These are phyloP conservation scores for Chaetomium sp. DNA, from an alignment of 2,329 filamentous ascomycete genomes.

Conservation along the genomic window DNA sequence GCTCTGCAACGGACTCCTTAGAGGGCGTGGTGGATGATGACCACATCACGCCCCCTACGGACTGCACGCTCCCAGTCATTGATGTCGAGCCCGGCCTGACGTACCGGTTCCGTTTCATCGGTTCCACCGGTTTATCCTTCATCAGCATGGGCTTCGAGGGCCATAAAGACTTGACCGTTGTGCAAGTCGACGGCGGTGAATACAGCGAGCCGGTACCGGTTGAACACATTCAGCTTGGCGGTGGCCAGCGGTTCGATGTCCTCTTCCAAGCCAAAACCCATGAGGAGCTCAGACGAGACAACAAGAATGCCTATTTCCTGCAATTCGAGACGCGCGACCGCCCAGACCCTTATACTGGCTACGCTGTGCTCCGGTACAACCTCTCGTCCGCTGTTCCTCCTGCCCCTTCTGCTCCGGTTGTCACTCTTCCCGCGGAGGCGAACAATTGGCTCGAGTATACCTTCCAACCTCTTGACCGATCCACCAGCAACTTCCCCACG, in stretches of 20 bases:
- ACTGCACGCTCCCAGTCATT: slow-evolving; percentile 45
- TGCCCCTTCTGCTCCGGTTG: slow-evolving; percentile 26
- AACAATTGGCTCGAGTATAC: slow-evolving; percentile 41
- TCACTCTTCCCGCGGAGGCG: slow-evolving; percentile 31
- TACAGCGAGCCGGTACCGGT: slow-evolving; percentile 45
- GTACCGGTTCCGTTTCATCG: slow-evolving; percentile 57
- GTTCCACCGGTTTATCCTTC: slow-evolving; percentile 48
- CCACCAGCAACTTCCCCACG: slow-evolving; percentile 30
- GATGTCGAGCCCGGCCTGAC: slow-evolving; percentile 53
- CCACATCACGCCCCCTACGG: slow-evolving; percentile 20
- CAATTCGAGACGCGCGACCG: slow-evolving; percentile 44
- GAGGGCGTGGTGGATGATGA: neutral
- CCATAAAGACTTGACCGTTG: slow-evolving; percentile 50
- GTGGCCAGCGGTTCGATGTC: slow-evolving; percentile 55
- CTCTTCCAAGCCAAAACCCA: slow-evolving; percentile 47
- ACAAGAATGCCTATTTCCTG: slow-evolving; percentile 36
- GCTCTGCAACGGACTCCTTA: neutral
- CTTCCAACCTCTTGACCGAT: slow-evolving; percentile 33
- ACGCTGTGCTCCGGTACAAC: slow-evolving; percentile 38
- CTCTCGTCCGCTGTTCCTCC: slow-evolving; percentile 9
- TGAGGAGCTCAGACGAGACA: slow-evolving; percentile 34
- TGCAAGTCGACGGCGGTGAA: slow-evolving; percentile 53
- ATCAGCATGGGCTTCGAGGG: slow-evolving; percentile 49
- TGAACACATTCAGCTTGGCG: slow-evolving; percentile 47
- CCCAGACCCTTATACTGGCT: slow-evolving; percentile 38